phyloP scores from a whole-genome alignment of 768 basidiomycete genomes.

The Boletus edulis region DNA sequence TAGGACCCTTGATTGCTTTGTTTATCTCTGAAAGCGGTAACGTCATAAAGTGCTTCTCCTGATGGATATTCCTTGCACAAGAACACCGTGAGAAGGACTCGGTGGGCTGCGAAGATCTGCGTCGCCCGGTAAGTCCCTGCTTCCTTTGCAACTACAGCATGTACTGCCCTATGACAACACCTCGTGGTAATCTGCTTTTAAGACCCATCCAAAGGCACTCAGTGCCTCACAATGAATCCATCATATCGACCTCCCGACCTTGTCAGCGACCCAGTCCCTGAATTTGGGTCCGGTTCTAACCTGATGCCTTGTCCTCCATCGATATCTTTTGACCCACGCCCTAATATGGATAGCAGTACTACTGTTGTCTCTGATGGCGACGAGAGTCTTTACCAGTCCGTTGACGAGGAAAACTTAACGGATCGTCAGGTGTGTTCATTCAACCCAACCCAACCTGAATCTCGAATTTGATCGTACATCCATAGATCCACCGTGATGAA shows the following conservation, averaged over 20 bases:
- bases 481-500: slow-evolving; percentile 9
- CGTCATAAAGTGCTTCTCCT: too few relatives aligned
- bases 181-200: background rate
- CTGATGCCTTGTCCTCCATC: background rate
- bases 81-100: too few relatives aligned
- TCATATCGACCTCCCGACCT: slow-evolving; percentile 6
- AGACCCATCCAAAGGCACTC: too few relatives aligned
- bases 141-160: too few relatives aligned
- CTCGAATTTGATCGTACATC: background rate
- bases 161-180: too few relatives aligned
- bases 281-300: background rate
- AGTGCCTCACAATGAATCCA: slow-evolving; percentile 9
- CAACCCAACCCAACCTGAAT: background rate
- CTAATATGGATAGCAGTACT: too few relatives aligned
- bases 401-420: slow-evolving; percentile 1
- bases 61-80: too few relatives aligned
- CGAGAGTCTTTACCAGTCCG: slow-evolving; percentile 17
- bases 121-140: too few relatives aligned
- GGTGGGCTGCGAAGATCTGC: too few relatives aligned
- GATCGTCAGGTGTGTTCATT: slow-evolving; percentile 10
- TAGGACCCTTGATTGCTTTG: too few relatives aligned
- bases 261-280: background rate
- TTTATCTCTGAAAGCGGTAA: too few relatives aligned
- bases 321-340: background rate
- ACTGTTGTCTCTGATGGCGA: background rate